These are phyloP conservation scores for Pseudogymnoascus pannorum DNA, from an alignment of 2,329 filamentous ascomycete genomes.

Conservation along the genomic window DNA sequence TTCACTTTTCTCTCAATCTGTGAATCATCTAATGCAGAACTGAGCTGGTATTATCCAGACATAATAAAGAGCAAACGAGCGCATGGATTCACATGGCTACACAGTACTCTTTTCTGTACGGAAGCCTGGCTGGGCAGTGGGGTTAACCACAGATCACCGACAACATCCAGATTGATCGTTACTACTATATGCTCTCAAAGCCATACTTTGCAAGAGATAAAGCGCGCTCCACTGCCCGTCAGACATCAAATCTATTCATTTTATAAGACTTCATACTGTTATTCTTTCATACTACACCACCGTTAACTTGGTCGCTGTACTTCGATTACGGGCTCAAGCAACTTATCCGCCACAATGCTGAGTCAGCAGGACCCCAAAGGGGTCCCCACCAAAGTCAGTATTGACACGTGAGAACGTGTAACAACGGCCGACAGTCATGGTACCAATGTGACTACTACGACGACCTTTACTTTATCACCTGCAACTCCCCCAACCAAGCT, in stretches of 20 bases:
- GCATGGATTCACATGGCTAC: constrained; percentile 6
- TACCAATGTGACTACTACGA: not conserved
- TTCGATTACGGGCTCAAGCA: not conserved
- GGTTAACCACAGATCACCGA: not conserved
- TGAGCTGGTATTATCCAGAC: too few species aligned
- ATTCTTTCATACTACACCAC: not conserved
- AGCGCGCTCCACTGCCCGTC: not conserved
- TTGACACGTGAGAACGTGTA: constrained; percentile 1
- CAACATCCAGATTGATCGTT: not conserved
- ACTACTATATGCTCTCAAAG: not conserved
- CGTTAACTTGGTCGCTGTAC: not conserved
- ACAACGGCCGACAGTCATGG: not conserved
- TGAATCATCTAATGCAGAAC: not conserved
- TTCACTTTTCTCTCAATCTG: not conserved
- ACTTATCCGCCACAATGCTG: not conserved
- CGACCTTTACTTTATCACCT: not conserved
- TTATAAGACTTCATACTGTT: not conserved
- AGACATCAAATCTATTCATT: not conserved
- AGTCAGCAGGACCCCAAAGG: constrained; percentile 2
- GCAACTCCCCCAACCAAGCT: not conserved
- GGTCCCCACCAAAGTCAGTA: not conserved
- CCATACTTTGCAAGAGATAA: not conserved
- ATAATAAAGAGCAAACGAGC: not conserved
- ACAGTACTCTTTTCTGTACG: not conserved
- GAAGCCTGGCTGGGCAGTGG: not conserved